Conservation (phyloP, 164 flowering plant species). For the Chimonanthus salicifolius region DNA sequence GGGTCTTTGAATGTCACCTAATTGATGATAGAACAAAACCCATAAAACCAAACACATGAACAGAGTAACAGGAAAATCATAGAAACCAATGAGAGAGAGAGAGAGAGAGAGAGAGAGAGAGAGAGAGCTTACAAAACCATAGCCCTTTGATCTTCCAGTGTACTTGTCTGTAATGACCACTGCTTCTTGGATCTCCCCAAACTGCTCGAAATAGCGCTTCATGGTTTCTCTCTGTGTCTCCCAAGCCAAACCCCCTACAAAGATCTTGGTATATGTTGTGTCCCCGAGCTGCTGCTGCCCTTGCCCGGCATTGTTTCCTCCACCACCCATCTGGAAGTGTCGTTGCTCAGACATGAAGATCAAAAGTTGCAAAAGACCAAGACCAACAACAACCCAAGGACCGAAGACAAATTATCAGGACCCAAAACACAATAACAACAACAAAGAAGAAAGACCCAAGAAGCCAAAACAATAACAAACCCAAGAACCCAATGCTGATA, state of each 20-base stretch:
- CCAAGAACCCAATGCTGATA: too few species aligned
- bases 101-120: not conserved
- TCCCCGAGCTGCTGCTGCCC: conserved; percentile 31
- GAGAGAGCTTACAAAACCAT: conserved; percentile 50
- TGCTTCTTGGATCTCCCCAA: conserved; percentile 65
- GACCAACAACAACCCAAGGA: not conserved
- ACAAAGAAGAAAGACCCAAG: not conserved
- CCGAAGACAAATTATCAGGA: not conserved
- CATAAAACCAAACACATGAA: not conserved
- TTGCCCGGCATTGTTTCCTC: conserved; percentile 26
- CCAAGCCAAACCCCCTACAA: conserved; percentile 75
- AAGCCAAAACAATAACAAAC: too few species aligned
- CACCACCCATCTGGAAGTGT: conserved; percentile 43
- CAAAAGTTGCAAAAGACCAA: not conserved
- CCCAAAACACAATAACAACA: not conserved
- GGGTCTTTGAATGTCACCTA: conserved; percentile 66
- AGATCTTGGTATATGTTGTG: conserved; percentile 56
- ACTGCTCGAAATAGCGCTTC: conserved; percentile 63
- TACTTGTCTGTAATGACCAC: conserved; percentile 60
- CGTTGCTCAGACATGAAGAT: conserved; percentile 46
- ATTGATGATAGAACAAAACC: not conserved
- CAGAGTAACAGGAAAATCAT: not conserved
- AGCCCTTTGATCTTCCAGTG: conserved; percentile 67
- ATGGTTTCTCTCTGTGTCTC: conserved; percentile 64
- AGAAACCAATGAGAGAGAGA: not conserved